Evolutionary conservation across 495 filamentous ascomycete genomes (phyloP), one percentile per base, ranked within the genome.

Genomic region (Rhizodiscina lignyota): DNA sequence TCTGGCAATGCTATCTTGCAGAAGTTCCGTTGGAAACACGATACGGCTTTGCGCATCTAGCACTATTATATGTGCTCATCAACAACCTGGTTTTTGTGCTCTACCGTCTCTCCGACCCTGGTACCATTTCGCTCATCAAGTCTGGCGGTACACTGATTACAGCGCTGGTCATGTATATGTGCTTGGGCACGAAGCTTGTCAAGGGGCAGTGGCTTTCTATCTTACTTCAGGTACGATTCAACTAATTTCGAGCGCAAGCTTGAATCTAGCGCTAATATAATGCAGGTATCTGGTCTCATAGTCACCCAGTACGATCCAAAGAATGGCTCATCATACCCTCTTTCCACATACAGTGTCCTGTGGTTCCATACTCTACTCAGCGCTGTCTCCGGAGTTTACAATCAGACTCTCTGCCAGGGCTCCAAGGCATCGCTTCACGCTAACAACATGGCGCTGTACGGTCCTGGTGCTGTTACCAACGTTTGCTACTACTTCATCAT

Each of bases 1-100:
- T n/a, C n/a, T n/a, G n/a, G n/a, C n/a, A n/a, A n/a, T n/a, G n/a
- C n/a, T n/a, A n/a, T n/a, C n/a, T n/a, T 5, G 34, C 32, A 13
- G 48, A 46, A 36, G 42, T 51, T n/a, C 34, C 47, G 4, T 13
- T 35, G 17, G 42, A 49, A 21, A 41, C 39, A 17, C 37, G 39
- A 26, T 50, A 42, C 23, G 49, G 40, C 21, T 51, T 50, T 27
- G 38, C 37, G 23, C 26, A 35, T n/a, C 32, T 52, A 37, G 49
- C 49, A 13, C 24, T 50, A 36, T 34, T 52, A 11, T 52, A 52
- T 47, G 38, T 37, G 10, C 34, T 50, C 13, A 44, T 52, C 40
- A 52, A 51, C 32, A 52, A 50, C 30, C 37, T 37, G 13, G 48
- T 51, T 36, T 19, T 37, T 15, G 16, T 18, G 0, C 21, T 6